phyloP scores from a whole-genome alignment of 2,329 filamentous ascomycete species.

The Macroventuria anomochaeta region DNA sequence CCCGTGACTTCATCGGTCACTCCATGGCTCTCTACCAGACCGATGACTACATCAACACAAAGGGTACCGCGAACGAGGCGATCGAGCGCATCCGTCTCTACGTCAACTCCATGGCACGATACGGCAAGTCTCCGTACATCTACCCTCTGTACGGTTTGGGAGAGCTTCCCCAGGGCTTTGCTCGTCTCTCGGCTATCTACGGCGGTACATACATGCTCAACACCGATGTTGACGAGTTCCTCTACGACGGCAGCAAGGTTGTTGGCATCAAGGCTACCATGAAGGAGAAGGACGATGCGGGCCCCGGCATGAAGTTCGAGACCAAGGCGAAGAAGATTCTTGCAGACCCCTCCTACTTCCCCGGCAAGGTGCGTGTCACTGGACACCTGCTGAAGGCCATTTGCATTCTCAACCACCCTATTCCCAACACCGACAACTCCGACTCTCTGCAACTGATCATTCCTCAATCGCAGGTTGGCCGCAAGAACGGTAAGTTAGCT shows the following conservation, averaged over 20 bases:
- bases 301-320: constrained; percentile 83
- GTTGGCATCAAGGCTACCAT: constrained; percentile 97
- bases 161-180: constrained; percentile 97
- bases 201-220: constrained; percentile 99
- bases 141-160: constrained; percentile 97
- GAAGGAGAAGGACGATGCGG: constrained; percentile 79
- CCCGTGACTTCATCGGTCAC: constrained; percentile 95
- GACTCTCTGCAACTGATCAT: constrained; percentile 97
- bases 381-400: constrained; percentile 95
- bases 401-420: constrained; percentile 94
- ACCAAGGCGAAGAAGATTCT: constrained; percentile 97
- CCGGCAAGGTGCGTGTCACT: constrained; percentile 82
- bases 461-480: constrained; percentile 94
- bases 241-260: constrained; percentile 86
- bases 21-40: constrained; percentile 96
- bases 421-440: constrained; percentile 84
- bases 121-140: constrained; percentile 99
- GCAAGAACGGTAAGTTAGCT: constrained; percentile 81
- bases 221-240: constrained; percentile 87
- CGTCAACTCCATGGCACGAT: constrained; percentile 95
- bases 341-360: constrained; percentile 96
- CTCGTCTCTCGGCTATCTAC: constrained; percentile 96
- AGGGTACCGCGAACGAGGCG: constrained; percentile 79
- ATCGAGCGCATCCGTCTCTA: constrained; percentile 94
- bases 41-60: constrained; percentile 80